These are phyloP conservation scores for Luzula sylvatica DNA, from an alignment of 176 grass and related monocot genomes.

Conservation along the genomic window DNA sequence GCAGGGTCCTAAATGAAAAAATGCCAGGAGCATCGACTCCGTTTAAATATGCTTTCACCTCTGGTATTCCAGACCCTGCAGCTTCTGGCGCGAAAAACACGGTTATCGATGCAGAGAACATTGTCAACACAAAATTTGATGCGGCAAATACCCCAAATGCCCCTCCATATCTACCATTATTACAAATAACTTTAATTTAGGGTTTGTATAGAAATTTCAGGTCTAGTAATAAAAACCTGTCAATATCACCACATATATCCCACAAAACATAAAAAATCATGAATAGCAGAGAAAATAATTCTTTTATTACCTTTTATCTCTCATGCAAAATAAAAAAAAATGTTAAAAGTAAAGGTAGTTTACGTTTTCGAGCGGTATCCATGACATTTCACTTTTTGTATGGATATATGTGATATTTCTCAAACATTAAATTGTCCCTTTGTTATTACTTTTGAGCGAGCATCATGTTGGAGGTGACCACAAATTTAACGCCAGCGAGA, in stretches of 20 bases:
- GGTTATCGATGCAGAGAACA: slow-evolving; percentile 65
- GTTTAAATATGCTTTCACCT: slow-evolving; percentile 86
- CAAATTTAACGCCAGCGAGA: slow-evolving; percentile 79
- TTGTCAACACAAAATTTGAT: slow-evolving; percentile 58
- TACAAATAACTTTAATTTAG: slow-evolving; percentile 6
- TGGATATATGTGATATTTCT: too few species aligned
- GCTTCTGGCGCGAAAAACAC: slow-evolving; percentile 73
- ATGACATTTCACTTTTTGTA: too few species aligned
- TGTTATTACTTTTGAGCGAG: slow-evolving; percentile 32
- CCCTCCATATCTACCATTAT: slow-evolving; percentile 31
- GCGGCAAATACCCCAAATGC: slow-evolving; percentile 62
- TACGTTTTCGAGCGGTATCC: too few species aligned
- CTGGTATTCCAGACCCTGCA: slow-evolving; percentile 80
- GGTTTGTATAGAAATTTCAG: background rate
- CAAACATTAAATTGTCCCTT: background rate
- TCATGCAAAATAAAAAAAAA: too few species aligned
- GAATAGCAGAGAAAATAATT: too few species aligned
- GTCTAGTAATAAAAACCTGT: background rate
- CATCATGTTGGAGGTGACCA: slow-evolving; percentile 82
- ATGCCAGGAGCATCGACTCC: slow-evolving; percentile 81
- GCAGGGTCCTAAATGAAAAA: slow-evolving; percentile 68
- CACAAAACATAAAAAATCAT: background rate
- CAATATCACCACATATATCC: background rate
- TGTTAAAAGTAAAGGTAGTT: too few species aligned
- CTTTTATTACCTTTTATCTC: too few species aligned